A percentile compares a stretch with the other conserved stretches of the same genome.
Evolutionary conservation across 2,329 filamentous ascomycete species (phyloP).

Genomic region (Domatiomyces globalis): DNA sequence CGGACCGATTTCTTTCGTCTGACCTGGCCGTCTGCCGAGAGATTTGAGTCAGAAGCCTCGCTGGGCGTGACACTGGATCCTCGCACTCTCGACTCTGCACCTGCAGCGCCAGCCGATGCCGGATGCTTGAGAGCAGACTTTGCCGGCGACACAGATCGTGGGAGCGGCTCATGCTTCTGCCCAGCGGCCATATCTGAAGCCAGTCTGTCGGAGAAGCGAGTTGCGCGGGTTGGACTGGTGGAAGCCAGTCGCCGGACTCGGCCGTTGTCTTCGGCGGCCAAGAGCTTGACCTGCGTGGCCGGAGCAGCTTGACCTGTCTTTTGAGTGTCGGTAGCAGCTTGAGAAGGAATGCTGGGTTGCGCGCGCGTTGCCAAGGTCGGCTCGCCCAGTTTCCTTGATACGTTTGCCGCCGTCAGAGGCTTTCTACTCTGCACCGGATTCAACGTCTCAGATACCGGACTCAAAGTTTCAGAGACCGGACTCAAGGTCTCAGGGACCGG

Average conservation of each 20-base stretch:
- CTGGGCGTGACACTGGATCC: conserved; percentile 27
- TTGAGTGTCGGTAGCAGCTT: not conserved
- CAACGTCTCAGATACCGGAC: not conserved
- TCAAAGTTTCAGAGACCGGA: conserved; percentile 1
- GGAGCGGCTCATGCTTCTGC: conserved; percentile 42
- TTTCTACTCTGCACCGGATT: conserved; percentile 4
- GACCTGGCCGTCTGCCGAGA: conserved; percentile 30
- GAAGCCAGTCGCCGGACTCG: conserved; percentile 22
- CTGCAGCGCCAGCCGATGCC: conserved; percentile 21
- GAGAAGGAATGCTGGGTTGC: not conserved
- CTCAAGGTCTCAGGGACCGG: conserved; percentile 1
- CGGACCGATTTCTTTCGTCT: conserved; percentile 40
- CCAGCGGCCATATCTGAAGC: conserved; percentile 33
- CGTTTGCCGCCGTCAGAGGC: conserved; percentile 14
- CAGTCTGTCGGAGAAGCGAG: conserved; percentile 43
- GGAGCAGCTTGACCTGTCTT: conserved; percentile 1
- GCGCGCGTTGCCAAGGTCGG: conserved; percentile 2
- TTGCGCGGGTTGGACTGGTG: conserved; percentile 40
- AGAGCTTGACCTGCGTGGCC: conserved; percentile 2
- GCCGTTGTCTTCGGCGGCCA: conserved; percentile 6
- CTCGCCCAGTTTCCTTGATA: conserved; percentile 17
- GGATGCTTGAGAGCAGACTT: conserved; percentile 47
- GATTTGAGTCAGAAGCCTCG: conserved; percentile 43
- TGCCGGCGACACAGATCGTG: conserved; percentile 45
- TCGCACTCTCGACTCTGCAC: conserved; percentile 2